These are phyloP conservation scores for Annona cherimola DNA, from an alignment of 164 flowering plant genomes.

Conservation along the genomic window DNA sequence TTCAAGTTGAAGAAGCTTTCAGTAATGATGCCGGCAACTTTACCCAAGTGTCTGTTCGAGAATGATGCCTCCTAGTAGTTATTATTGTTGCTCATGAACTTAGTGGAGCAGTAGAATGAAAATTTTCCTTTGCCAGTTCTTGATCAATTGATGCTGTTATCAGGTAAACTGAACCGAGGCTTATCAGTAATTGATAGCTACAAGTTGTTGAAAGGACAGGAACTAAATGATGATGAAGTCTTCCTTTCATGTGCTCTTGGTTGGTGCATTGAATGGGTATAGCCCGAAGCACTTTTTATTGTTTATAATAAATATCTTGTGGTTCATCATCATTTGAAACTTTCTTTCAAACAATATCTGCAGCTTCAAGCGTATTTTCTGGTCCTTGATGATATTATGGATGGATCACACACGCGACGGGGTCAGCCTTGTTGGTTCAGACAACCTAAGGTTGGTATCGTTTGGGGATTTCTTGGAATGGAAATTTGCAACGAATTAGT, in stretches of 20 bases:
- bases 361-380: constrained; percentile 98
- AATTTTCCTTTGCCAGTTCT: background rate
- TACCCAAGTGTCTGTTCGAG: background rate
- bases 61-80: background rate
- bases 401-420: constrained; percentile 76
- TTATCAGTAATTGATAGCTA: constrained; percentile 92
- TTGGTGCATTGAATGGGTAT: constrained; percentile 99
- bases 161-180: constrained; percentile 93
- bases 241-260: constrained; percentile 75
- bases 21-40: constrained; percentile 1
- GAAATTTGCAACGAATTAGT: background rate
- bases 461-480: background rate
- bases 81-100: background rate
- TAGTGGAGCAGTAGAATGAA: constrained; percentile 1
- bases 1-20: constrained; percentile 3
- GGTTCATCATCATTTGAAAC: constrained; percentile 7
- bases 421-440: constrained; percentile 96
- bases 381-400: constrained; percentile 97
- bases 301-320: background rate
- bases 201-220: constrained; percentile 62
- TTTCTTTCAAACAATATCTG: constrained; percentile 13
- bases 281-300: background rate
- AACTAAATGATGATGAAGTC: constrained; percentile 59
- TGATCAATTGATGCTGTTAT: constrained; percentile 2
- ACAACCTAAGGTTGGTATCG: constrained; percentile 53